A percentile compares a stretch with the other conserved stretches of the same genome.
Conservation (phyloP, 768 basidiomycete genomes). For the Tubosaeta sp. region DNA sequence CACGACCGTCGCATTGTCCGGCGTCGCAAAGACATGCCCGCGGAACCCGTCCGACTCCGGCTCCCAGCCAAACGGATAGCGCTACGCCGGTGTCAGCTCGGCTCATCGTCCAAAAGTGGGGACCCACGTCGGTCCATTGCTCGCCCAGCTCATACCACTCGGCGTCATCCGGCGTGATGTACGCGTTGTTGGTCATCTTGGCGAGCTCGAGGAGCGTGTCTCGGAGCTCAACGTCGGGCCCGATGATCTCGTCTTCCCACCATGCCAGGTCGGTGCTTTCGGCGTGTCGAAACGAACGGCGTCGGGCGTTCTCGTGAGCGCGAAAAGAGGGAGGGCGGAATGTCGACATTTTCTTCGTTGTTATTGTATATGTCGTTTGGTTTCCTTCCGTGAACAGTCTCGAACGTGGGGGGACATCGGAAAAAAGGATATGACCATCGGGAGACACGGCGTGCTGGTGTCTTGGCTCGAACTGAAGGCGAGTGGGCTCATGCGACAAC, state of each 20-base stretch:
- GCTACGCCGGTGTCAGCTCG: slow-evolving; percentile 1
- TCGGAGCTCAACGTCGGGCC: slow-evolving; percentile 73
- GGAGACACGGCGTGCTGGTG: slow-evolving; percentile 55
- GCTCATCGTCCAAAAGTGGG: not conserved
- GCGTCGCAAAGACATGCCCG: slow-evolving; percentile 85
- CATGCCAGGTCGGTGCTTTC: slow-evolving; percentile 52
- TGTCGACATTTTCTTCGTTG: slow-evolving; percentile 34
- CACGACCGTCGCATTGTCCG: slow-evolving; percentile 79
- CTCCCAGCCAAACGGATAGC: slow-evolving; percentile 88
- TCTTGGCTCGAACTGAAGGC: slow-evolving; percentile 51
- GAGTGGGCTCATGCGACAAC: slow-evolving; percentile 1
- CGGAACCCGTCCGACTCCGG: slow-evolving; percentile 82
- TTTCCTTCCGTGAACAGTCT: slow-evolving; percentile 7
- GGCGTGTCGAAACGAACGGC: slow-evolving; percentile 41
- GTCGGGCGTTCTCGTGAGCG: slow-evolving; percentile 40
- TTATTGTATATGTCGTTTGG: slow-evolving; percentile 33
- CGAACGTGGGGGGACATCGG: slow-evolving; percentile 36
- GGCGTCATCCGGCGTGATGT: slow-evolving; percentile 55
- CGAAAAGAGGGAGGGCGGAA: slow-evolving; percentile 48
- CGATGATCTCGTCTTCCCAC: slow-evolving; percentile 70
- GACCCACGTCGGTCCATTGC: slow-evolving; percentile 55
- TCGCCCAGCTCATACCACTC: slow-evolving; percentile 76
- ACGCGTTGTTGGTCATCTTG: slow-evolving; percentile 95
- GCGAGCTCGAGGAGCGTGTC: slow-evolving; percentile 78
- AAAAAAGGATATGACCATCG: slow-evolving; percentile 49